Conservation (phyloP, 768 basidiomycete species). For the Tremella fuciformis region DNA sequence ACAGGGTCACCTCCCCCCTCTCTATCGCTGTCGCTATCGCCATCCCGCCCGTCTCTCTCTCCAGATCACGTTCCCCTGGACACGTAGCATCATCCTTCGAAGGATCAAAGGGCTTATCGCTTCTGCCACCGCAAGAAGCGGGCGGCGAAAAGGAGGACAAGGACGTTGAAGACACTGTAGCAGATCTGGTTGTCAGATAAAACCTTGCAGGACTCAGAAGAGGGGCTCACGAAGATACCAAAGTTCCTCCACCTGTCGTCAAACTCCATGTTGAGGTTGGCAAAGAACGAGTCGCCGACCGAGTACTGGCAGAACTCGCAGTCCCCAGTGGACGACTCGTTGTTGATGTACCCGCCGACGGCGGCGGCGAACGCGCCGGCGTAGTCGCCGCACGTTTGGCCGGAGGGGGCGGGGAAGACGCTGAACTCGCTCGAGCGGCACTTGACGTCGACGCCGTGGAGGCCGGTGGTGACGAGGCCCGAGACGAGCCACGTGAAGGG, state of each 20-base stretch:
- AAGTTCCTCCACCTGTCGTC: slow-evolving; percentile 31
- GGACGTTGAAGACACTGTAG: slow-evolving; percentile 62
- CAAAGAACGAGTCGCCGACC: slow-evolving; percentile 35
- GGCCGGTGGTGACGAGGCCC: slow-evolving; percentile 68
- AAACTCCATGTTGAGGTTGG: slow-evolving; percentile 27
- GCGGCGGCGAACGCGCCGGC: slow-evolving; percentile 64
- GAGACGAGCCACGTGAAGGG: slow-evolving; percentile 41
- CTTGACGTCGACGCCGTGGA: slow-evolving; percentile 65
- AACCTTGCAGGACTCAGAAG: neutral
- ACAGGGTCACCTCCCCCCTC: neutral
- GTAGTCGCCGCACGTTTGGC: slow-evolving; percentile 71
- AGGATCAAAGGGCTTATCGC: no score
- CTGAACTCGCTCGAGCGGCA: slow-evolving; percentile 49
- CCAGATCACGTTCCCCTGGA: no score
- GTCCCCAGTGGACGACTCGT: slow-evolving; percentile 60
- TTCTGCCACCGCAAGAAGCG: slow-evolving; percentile 33
- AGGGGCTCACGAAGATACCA: slow-evolving; percentile 35
- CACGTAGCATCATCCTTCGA: no score
- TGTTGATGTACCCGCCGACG: slow-evolving; percentile 74
- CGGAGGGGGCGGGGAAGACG: slow-evolving; percentile 61
- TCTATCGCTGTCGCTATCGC: neutral
- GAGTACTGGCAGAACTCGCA: slow-evolving; percentile 67
- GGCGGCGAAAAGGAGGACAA: slow-evolving; percentile 49
- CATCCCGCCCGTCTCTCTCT: no score
- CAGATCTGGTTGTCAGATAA: slow-evolving; percentile 6